These are phyloP conservation scores for Mycena belliarum DNA, from an alignment of 768 basidiomycete genomes.

Conservation along the genomic window DNA sequence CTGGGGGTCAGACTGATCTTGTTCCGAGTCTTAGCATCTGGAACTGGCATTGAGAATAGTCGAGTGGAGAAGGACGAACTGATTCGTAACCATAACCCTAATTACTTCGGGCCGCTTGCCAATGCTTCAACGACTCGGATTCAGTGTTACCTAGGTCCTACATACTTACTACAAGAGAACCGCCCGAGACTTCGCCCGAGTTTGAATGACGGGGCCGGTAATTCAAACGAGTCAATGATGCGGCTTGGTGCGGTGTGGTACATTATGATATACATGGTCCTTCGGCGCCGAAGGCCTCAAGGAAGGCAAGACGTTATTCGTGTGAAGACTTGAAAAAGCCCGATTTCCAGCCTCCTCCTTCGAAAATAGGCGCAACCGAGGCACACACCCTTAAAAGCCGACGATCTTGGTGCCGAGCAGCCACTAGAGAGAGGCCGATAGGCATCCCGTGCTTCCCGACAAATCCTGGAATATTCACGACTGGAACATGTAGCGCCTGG, in stretches of 20 bases:
- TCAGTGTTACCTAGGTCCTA: no score
- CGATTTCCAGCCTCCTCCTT: conserved; percentile 17
- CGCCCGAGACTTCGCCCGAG: no score
- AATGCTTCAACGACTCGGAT: no score
- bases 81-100: background rate
- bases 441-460: conserved; percentile 19
- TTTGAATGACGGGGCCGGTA: no score
- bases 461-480: conserved; percentile 22
- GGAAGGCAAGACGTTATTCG: no score
- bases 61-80: background rate
- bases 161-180: no score
- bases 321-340: no score
- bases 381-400: conserved; percentile 12
- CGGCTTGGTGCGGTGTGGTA: no score
- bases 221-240: no score
- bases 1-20: conserved; percentile 61
- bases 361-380: conserved; percentile 16
- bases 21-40: conserved; percentile 66
- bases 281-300: no score
- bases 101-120: no score
- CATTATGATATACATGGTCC: no score
- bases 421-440: conserved; percentile 20
- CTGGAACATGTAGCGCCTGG: conserved; percentile 22
- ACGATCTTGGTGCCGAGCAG: conserved; percentile 16
- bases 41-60: conserved; percentile 48